These are phyloP conservation scores for Globisporangium acanthophoron DNA, from an alignment of 352 stramenopile genomes.

Conservation along the genomic window DNA sequence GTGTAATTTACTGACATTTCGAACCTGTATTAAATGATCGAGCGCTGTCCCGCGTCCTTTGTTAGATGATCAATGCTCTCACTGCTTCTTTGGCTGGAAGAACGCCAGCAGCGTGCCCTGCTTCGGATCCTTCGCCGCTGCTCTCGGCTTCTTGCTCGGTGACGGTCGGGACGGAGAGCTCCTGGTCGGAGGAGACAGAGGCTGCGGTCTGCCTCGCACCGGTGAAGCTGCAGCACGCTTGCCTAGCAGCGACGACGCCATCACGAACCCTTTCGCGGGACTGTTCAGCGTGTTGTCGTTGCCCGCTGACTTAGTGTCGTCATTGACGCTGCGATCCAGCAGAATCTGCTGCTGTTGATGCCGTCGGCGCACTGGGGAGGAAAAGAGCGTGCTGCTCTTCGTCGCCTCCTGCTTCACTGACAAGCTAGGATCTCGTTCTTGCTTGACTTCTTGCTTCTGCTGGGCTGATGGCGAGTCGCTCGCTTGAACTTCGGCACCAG, in stretches of 20 bases:
- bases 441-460: background rate
- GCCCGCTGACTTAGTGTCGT: background rate
- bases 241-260: slow-evolving; percentile 41
- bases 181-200: background rate
- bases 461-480: background rate
- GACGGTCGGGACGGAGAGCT: slow-evolving; percentile 5
- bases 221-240: slow-evolving; percentile 15
- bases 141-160: slow-evolving; percentile 7
- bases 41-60: background rate
- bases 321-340: slow-evolving; percentile 3
- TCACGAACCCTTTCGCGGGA: slow-evolving; percentile 21
- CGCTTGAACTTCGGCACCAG: background rate
- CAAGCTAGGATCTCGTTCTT: background rate
- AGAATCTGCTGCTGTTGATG: slow-evolving; percentile 7
- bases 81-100: slow-evolving; percentile 22
- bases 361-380: background rate
- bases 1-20: background rate
- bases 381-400: slow-evolving; percentile 9
- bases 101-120: slow-evolving; percentile 30
- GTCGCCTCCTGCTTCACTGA: background rate
- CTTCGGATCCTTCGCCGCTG: slow-evolving; percentile 8
- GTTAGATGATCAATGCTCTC: background rate
- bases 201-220: background rate
- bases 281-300: background rate
- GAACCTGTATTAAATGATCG: background rate